These are phyloP conservation scores for Diutina catenulata DNA, from an alignment of 1,139 yeast species.

Conservation along the genomic window DNA sequence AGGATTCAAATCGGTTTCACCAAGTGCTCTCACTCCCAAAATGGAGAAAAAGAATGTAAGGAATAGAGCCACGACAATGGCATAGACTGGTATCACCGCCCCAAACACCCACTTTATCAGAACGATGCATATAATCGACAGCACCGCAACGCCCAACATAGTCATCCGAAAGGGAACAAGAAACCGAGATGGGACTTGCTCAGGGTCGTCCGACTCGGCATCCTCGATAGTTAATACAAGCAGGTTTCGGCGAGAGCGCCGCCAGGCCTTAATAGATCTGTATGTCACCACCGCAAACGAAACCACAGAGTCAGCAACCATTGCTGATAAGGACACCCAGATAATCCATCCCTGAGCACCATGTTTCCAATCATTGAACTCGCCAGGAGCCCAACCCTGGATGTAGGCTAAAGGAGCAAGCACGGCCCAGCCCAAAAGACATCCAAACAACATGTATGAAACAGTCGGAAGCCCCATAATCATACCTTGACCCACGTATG, in stretches of 20 bases:
- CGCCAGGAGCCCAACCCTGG: conserved; percentile 82
- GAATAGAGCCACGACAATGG: conserved; percentile 54
- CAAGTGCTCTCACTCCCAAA: conserved; percentile 84
- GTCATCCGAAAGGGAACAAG: conserved; percentile 43
- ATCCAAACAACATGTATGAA: conserved; percentile 81
- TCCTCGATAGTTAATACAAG: not conserved
- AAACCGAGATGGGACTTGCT: conserved; percentile 10
- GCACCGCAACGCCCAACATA: conserved; percentile 45
- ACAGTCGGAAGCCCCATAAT: conserved; percentile 95
- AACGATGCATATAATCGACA: conserved; percentile 55
- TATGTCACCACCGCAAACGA: conserved; percentile 58
- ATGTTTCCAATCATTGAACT: conserved; percentile 79
- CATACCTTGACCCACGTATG: conserved; percentile 94
- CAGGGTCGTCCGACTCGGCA: not conserved
- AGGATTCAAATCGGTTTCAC: conserved; percentile 94
- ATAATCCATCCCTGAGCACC: conserved; percentile 98
- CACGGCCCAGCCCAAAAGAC: conserved; percentile 83
- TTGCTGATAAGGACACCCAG: conserved; percentile 86
- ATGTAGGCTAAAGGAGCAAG: conserved; percentile 68
- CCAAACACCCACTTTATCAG: conserved; percentile 64
- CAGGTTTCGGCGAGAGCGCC: no score
- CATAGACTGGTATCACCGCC: conserved; percentile 54
- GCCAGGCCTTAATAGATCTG: conserved; percentile 25
- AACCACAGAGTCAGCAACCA: conserved; percentile 86
- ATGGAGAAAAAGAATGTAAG: conserved; percentile 72